Evolutionary conservation across 2,329 filamentous ascomycete genomes (phyloP), one percentile per base, ranked within the genome.

Genomic region (Xylaria multiplex): DNA sequence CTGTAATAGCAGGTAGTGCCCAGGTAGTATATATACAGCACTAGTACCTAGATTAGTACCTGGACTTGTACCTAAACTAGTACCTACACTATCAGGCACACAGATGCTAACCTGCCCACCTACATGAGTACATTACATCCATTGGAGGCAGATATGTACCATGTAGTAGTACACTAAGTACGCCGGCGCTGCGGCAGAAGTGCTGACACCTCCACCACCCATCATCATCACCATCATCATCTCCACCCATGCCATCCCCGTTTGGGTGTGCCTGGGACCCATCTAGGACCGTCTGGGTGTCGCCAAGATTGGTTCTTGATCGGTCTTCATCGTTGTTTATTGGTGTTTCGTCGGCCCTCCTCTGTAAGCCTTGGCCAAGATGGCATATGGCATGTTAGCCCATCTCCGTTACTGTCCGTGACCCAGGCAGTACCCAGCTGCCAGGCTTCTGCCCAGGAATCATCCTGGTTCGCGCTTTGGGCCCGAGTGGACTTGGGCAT

Each of bases 141-240:
- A 37, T 37, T 7, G 32, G 6, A 35, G 32, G 32, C 9, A 35
- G 32, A 27, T 27, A 48, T 3, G n/a, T 48, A 19, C 19, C 19
- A 19, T 19, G 19, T 19, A 37, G 35, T 37, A 37, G 35, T 8
- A 37, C 35, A 8, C 8, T 37, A 8, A 8, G 35, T 37, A 8
- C 11, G 35, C 9, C 11, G 11, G 14, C 9, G 24, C 30, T 49
- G 56, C 45, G 48, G 56, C 43, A 59, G 43, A 40, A 40, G 37
- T 56, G 59, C 59, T 62, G 59, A 62, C 59, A 56, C 50, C 56
- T 50, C 27, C 59, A 49, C 59, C 40, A 53, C 35, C 52, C 43
- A 13, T 16, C 19, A 19, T 19, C 19, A 19, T 19, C 19, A 19
- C 19, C 19, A 19, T 19, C 27, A 27, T 27, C 27, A 59, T 42